Conservation (phyloP, 2,329 filamentous ascomycete species). For the Hypoxylon sp. region DNA sequence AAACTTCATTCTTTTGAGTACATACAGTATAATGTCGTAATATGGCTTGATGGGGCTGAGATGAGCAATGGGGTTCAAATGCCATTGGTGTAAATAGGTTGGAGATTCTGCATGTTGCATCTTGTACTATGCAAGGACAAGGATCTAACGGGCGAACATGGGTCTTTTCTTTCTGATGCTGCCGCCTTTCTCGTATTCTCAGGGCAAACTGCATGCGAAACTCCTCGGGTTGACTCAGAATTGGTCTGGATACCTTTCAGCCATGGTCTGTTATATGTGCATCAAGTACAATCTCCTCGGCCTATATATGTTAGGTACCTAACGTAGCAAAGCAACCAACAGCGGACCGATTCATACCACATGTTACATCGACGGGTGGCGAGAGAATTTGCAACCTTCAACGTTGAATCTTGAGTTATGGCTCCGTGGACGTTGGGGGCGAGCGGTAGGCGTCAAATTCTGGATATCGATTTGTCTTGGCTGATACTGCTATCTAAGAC, state of each 20-base stretch:
- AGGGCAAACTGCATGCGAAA: constrained; percentile 33
- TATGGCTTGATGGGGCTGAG: constrained; percentile 9
- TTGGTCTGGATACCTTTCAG: constrained; percentile 12
- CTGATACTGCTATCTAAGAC: neutral
- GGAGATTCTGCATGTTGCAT: constrained; percentile 21
- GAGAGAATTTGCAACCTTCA: neutral
- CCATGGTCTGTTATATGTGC: neutral
- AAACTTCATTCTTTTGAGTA: constrained; percentile 12
- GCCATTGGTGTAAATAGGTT: constrained; percentile 29
- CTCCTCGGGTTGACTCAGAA: constrained; percentile 18
- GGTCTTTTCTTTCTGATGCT: constrained; percentile 11
- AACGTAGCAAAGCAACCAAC: constrained; percentile 17
- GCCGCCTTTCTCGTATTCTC: constrained; percentile 41
- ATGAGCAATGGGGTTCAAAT: neutral
- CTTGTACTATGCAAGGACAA: constrained; percentile 16
- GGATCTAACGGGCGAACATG: constrained; percentile 16
- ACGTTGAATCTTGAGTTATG: too few relatives aligned
- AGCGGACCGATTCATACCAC: constrained; percentile 32
- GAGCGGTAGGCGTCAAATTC: constrained; percentile 6
- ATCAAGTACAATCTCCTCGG: constrained; percentile 5
- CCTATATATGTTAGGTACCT: neutral
- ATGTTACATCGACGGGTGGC: constrained; percentile 19
- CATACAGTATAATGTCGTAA: constrained; percentile 17
- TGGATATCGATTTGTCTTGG: neutral
- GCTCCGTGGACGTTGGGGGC: constrained; percentile 4